Evolutionary conservation across 768 basidiomycete genomes (phyloP).

Genomic region (Amylocystis lapponica): DNA sequence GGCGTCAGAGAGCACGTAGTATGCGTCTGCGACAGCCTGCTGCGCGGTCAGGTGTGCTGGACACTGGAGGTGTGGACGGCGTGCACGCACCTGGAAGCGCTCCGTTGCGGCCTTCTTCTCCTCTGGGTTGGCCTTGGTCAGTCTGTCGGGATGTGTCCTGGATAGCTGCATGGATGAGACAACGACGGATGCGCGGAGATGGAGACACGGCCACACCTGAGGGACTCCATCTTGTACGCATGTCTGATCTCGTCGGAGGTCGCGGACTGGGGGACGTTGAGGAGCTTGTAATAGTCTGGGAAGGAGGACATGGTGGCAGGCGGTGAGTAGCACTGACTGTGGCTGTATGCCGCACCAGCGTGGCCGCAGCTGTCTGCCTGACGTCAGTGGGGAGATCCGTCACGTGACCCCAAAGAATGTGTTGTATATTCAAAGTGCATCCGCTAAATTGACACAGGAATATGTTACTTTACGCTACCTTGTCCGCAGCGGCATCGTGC

Average conservation of each 20-base stretch:
- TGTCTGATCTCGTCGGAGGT: constrained; percentile 66
- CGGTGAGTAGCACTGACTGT: no score
- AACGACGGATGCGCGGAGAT: background rate
- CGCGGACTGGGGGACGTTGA: constrained; percentile 49
- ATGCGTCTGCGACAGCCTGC: constrained; percentile 90
- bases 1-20: constrained; percentile 86
- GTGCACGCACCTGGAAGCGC: constrained; percentile 61
- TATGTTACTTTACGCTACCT: no score
- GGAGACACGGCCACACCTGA: constrained; percentile 44
- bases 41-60: background rate
- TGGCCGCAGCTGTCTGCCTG: no score
- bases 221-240: constrained; percentile 76
- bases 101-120: constrained; percentile 77
- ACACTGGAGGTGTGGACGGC: no score
- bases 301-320: constrained; percentile 57
- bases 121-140: constrained; percentile 60
- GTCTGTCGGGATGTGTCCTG: constrained; percentile 87
- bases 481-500: no score
- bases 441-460: no score
- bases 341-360: no score
- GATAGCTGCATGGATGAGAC: constrained; percentile 17
- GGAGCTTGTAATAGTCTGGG: constrained; percentile 74
- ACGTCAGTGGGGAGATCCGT: no score
- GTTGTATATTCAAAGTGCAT: no score
- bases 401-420: no score